Conservation (phyloP, 345 rosid genomes). For the Gossypioides kirkii region DNA sequence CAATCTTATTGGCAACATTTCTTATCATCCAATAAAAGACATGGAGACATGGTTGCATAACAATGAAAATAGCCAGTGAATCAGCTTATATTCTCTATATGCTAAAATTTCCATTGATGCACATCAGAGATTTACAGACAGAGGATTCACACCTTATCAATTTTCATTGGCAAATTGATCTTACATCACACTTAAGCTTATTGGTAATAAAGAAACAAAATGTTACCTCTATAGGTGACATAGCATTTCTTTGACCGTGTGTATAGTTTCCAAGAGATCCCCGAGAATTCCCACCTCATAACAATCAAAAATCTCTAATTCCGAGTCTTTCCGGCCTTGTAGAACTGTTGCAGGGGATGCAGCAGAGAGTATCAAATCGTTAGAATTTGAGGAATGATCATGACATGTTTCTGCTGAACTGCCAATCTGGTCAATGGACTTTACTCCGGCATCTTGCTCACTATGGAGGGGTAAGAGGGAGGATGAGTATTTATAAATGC, state of each 20-base stretch:
- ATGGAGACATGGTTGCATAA: background rate
- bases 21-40: background rate
- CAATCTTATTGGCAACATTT: background rate
- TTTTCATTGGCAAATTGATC: background rate
- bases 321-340: constrained; percentile 27
- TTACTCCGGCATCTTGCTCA: constrained; percentile 33
- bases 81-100: background rate
- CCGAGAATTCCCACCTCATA: constrained; percentile 36
- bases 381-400: constrained; percentile 30
- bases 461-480: constrained; percentile 25
- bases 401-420: constrained; percentile 28
- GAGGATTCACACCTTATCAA: background rate
- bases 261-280: constrained; percentile 25
- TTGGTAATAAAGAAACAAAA: background rate
- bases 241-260: constrained; percentile 21
- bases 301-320: constrained; percentile 34
- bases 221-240: constrained; percentile 53
- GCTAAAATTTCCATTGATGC: background rate
- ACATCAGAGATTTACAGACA: background rate
- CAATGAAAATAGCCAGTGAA: background rate
- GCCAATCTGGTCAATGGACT: constrained; percentile 28
- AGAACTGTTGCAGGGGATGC: constrained; percentile 28
- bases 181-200: background rate
- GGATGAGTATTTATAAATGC: constrained; percentile 28
- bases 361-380: constrained; percentile 29